Percentiles rank a stretch among this genome's conserved stretches.
phyloP scores from a whole-genome alignment of 306 rosid species.

The Quercus alba region DNA sequence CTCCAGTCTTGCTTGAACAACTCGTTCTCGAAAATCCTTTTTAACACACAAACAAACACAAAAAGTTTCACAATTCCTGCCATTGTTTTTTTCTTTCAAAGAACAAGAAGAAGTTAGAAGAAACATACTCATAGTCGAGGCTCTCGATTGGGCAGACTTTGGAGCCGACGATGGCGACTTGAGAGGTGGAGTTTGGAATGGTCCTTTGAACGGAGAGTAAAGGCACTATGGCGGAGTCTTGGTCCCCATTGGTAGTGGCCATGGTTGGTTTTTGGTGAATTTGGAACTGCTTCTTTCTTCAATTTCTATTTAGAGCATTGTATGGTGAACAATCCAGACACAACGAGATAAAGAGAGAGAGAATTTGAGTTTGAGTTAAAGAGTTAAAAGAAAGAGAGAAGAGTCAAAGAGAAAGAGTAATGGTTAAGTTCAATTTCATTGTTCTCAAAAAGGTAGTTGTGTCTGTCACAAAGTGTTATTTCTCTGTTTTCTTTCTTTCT shows the following conservation, averaged over 20 bases:
- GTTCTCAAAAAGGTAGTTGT: too few relatives aligned
- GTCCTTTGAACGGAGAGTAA: conserved; percentile 48
- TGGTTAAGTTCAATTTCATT: too few relatives aligned
- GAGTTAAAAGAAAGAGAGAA: too few relatives aligned
- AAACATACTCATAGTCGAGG: conserved; percentile 82
- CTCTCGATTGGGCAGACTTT: conserved; percentile 91
- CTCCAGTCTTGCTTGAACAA: conserved; percentile 95
- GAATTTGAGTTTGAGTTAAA: too few relatives aligned
- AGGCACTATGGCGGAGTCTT: conserved; percentile 48
- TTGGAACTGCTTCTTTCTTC: too few relatives aligned
- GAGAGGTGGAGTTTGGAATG: conserved; percentile 55
- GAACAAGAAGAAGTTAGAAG: neutral
- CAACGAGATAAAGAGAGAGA: neutral
- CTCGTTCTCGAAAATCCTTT: conserved; percentile 80
- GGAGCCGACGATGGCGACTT: conserved; percentile 92
- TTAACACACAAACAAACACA: neutral
- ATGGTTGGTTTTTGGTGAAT: neutral
- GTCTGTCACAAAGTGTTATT: too few relatives aligned
- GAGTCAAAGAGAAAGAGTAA: too few relatives aligned
- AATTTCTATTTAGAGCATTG: too few relatives aligned
- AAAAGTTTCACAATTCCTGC: neutral
- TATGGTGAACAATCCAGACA: neutral
- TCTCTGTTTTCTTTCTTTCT: too few relatives aligned
- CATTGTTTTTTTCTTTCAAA: too few relatives aligned
- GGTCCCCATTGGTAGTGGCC: conserved; percentile 14